Conservation (phyloP, 768 basidiomycete genomes). For the Naganishia antarctica region DNA sequence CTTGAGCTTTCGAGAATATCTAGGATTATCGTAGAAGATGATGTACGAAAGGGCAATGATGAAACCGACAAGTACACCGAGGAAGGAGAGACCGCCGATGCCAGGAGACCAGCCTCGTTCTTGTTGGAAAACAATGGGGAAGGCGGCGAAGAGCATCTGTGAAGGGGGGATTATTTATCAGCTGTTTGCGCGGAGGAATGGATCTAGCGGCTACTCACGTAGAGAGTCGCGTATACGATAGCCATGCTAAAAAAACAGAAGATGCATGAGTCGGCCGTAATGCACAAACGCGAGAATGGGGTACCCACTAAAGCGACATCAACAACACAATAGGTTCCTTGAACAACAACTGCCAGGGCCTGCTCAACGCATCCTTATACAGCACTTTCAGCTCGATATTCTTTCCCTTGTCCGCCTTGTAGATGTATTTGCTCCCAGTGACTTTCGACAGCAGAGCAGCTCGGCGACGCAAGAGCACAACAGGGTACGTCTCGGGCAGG, state of each 20-base stretch:
- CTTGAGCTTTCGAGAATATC: slow-evolving; percentile 45
- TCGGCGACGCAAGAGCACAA: slow-evolving; percentile 41
- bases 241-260: slow-evolving; percentile 30
- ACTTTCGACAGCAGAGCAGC: slow-evolving; percentile 40
- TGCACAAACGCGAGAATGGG: not conserved
- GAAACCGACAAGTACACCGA: slow-evolving; percentile 48
- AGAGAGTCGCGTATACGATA: slow-evolving; percentile 38
- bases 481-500: slow-evolving; percentile 49
- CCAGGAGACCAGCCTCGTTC: slow-evolving; percentile 51
- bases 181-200: not conserved
- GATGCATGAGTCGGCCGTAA: not conserved
- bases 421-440: slow-evolving; percentile 45
- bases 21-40: slow-evolving; percentile 46
- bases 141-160: slow-evolving; percentile 48
- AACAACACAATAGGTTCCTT: slow-evolving; percentile 49
- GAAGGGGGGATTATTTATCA: not conserved
- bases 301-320: slow-evolving; percentile 41
- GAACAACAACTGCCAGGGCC: slow-evolving; percentile 50
- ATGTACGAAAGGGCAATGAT: slow-evolving; percentile 35
- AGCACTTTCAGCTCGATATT: slow-evolving; percentile 34
- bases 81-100: slow-evolving; percentile 49
- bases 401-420: slow-evolving; percentile 42
- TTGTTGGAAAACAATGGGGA: slow-evolving; percentile 51
- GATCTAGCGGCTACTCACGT: slow-evolving; percentile 27
- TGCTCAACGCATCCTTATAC: slow-evolving; percentile 41